Evolutionary conservation across 2,329 filamentous ascomycete genomes (phyloP).

Genomic region (Pseudogymnoascus sp.): DNA sequence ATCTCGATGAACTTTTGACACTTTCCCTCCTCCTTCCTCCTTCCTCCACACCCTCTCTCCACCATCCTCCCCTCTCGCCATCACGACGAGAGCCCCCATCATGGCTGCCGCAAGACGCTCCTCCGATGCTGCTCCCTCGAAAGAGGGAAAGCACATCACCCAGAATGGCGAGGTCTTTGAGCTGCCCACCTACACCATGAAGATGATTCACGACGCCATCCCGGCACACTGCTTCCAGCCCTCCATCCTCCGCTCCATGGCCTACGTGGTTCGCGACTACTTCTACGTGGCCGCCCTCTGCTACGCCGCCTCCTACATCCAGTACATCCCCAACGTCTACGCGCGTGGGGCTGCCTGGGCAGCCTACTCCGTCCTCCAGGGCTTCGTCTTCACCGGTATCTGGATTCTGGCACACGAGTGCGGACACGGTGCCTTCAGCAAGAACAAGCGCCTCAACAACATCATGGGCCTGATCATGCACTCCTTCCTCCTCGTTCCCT

Average conservation of each 20-base stretch:
- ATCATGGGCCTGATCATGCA: conserved; percentile 57
- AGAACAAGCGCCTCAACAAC: conserved; percentile 49
- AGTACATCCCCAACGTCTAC: conserved; percentile 37
- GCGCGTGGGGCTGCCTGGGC: conserved; percentile 45
- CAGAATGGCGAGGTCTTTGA: conserved; percentile 18
- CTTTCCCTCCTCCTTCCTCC: neutral
- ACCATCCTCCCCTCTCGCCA: neutral
- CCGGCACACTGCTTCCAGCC: conserved; percentile 55
- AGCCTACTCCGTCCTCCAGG: conserved; percentile 56
- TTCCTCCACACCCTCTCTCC: neutral
- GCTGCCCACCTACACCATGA: conserved; percentile 27
- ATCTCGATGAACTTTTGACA: conserved; percentile 8
- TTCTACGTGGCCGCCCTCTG: conserved; percentile 41
- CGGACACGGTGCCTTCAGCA: conserved; percentile 62
- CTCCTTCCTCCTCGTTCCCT: conserved; percentile 59
- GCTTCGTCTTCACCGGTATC: conserved; percentile 58
- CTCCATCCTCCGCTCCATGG: conserved; percentile 42
- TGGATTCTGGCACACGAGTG: conserved; percentile 68
- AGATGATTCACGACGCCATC: conserved; percentile 38
- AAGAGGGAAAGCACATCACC: conserved; percentile 13
- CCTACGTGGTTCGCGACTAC: conserved; percentile 51
- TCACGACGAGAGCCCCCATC: neutral
- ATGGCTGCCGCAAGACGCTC: conserved; percentile 1
- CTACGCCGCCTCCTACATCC: conserved; percentile 47
- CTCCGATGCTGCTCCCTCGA: neutral